phyloP scores from a whole-genome alignment of 2,329 filamentous ascomycete species.

The Aspergillus fumigatus region DNA sequence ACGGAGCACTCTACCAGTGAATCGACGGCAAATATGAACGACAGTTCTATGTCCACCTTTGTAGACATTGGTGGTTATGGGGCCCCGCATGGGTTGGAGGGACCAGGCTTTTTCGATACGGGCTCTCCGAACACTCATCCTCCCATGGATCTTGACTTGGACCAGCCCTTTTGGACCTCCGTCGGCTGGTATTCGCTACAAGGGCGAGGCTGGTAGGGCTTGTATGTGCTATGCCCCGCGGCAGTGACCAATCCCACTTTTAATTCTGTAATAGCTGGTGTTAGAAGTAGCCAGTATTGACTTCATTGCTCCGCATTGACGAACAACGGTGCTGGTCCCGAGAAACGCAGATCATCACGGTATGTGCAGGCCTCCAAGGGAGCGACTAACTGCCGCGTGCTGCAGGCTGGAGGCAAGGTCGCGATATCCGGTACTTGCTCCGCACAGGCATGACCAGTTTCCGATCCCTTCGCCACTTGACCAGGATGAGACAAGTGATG shows the following conservation, averaged over 20 bases:
- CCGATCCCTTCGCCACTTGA: slow-evolving; percentile 4
- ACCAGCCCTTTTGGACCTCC: not conserved
- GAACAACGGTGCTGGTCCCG: no score
- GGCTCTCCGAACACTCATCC: not conserved
- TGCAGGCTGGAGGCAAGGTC: slow-evolving; percentile 10
- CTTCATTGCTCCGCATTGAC: no score
- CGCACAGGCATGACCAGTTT: not conserved
- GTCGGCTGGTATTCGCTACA: not conserved
- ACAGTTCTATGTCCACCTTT: not conserved
- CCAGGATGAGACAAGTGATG: slow-evolving; percentile 12
- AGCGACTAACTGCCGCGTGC: no score
- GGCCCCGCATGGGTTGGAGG: not conserved
- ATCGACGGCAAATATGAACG: not conserved
- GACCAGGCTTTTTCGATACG: not conserved
- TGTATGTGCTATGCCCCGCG: no score
- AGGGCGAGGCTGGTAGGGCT: not conserved
- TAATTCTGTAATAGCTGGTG: no score
- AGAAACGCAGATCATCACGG: no score
- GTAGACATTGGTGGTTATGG: not conserved
- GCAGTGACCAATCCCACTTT: no score
- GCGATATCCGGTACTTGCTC: slow-evolving; percentile 6
- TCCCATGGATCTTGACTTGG: not conserved
- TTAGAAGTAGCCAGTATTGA: no score
- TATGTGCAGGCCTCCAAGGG: no score
- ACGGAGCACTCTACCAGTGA: not conserved